These are phyloP conservation scores for Pilatotrama ljubarskyi DNA, from an alignment of 768 basidiomycete species.

Conservation along the genomic window DNA sequence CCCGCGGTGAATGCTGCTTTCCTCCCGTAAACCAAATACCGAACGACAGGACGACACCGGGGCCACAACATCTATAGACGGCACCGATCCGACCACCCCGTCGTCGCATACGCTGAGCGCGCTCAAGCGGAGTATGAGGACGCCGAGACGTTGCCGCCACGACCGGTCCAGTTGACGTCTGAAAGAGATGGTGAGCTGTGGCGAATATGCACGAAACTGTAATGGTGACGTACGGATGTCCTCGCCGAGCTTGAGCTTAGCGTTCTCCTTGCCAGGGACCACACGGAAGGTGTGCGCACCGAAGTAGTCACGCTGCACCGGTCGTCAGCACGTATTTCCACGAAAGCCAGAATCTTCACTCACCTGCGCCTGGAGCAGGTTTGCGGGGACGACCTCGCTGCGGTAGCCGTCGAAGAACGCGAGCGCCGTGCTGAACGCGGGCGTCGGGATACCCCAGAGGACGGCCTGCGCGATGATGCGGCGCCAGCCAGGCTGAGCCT, in stretches of 20 bases:
- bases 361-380: constrained; percentile 92
- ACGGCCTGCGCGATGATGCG: constrained; percentile 94
- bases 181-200: neutral
- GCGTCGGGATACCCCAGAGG: constrained; percentile 97
- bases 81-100: neutral
- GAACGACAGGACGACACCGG: neutral
- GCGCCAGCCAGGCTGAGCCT: constrained; percentile 97
- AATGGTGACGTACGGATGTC: constrained; percentile 82
- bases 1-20: neutral
- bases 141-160: constrained; percentile 92
- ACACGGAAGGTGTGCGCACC: constrained; percentile 98
- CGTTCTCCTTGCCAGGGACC: constrained; percentile 88
- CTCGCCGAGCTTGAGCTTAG: constrained; percentile 71
- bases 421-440: constrained; percentile 96
- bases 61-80: constrained; percentile 5
- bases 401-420: constrained; percentile 99
- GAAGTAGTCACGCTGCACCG: constrained; percentile 88
- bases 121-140: constrained; percentile 74
- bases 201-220: neutral
- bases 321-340: constrained; percentile 2
- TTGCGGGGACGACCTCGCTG: constrained; percentile 91
- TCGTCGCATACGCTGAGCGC: neutral
- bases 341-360: constrained; percentile 14
- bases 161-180: constrained; percentile 99
- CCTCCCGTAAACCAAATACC: neutral